A percentile compares a stretch with the other conserved stretches of the same genome.
These are phyloP conservation scores for Cryptococcus sp. DNA, from an alignment of 1,284 basidiomycete genomes.

Conservation along the genomic window DNA sequence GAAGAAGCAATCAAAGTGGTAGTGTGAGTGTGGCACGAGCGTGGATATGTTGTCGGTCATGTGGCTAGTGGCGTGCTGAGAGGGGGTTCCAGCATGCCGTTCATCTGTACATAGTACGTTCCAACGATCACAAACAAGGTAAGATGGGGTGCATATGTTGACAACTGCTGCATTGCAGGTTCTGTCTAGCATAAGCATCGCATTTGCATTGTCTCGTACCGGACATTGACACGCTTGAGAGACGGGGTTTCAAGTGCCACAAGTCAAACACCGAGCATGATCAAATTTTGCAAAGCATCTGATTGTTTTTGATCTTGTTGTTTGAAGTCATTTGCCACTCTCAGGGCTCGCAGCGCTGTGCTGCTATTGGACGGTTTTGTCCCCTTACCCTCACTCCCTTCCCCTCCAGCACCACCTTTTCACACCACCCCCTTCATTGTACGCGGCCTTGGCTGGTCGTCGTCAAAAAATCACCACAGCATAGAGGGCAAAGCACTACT, in stretches of 20 bases:
- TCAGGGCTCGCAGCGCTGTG: too few relatives aligned
- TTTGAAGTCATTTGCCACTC: background rate
- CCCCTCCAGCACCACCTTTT: background rate
- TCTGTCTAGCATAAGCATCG: too few relatives aligned
- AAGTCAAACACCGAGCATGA: background rate
- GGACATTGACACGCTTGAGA: background rate
- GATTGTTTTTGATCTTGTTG: background rate
- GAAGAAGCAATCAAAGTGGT: slow-evolving; percentile 62
- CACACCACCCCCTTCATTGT: slow-evolving; percentile 5
- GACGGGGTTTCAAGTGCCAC: slow-evolving; percentile 6
- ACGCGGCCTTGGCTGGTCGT: slow-evolving; percentile 13
- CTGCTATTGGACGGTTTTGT: too few relatives aligned
- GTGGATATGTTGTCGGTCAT: background rate
- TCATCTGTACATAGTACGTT: slow-evolving; percentile 14
- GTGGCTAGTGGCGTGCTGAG: background rate
- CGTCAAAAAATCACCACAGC: slow-evolving; percentile 3
- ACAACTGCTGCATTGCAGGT: too few relatives aligned
- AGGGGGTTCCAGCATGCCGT: too few relatives aligned
- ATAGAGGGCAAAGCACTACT: background rate
- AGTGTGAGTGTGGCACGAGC: slow-evolving; percentile 5
- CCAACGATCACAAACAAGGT: background rate
- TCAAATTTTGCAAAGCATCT: slow-evolving; percentile 7
- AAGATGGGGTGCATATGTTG: too few relatives aligned
- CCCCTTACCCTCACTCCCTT: background rate
- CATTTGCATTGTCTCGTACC: too few relatives aligned